These are phyloP conservation scores for Penicilliopsis zonata DNA, from an alignment of 495 filamentous ascomycete genomes.

Conservation along the genomic window DNA sequence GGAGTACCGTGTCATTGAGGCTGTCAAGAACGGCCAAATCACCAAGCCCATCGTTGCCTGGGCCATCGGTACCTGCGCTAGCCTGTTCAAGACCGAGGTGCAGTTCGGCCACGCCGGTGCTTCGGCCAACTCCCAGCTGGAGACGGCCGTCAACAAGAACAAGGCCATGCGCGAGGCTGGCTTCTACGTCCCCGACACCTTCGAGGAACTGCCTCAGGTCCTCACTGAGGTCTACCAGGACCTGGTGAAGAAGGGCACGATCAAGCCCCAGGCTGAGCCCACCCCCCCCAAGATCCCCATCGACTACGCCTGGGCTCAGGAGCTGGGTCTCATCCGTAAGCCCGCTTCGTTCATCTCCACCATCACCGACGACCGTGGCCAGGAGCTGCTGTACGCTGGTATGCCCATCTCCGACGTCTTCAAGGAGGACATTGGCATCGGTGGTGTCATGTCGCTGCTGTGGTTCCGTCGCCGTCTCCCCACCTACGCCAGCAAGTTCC, in stretches of 20 bases:
- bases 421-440: constrained; percentile 96
- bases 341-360: constrained; percentile 99
- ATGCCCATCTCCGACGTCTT: constrained; percentile 99
- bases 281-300: constrained; percentile 97
- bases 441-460: constrained; percentile 97
- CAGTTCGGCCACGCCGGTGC: constrained; percentile 98
- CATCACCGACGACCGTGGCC: constrained; percentile 98
- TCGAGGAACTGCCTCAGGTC: constrained; percentile 79
- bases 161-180: constrained; percentile 89
- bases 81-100: constrained; percentile 99
- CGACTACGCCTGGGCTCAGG: constrained; percentile 99
- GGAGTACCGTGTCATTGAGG: constrained; percentile 98
- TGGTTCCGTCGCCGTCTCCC: constrained; percentile 99
- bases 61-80: constrained; percentile 98
- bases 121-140: constrained; percentile 96
- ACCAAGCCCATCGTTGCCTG: constrained; percentile 98
- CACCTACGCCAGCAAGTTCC: constrained; percentile 91
- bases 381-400: constrained; percentile 96
- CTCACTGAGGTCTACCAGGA: constrained; percentile 73
- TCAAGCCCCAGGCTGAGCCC: constrained; percentile 79
- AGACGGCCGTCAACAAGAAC: constrained; percentile 95
- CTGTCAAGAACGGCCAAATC: constrained; percentile 84
- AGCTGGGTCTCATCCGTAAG: constrained; percentile 98
- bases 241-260: constrained; percentile 69
- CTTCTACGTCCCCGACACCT: constrained; percentile 88